Evolutionary conservation across 306 rosid genomes (phyloP), one percentile per base, ranked within the genome.

Genomic region (Trifolium subterraneum): DNA sequence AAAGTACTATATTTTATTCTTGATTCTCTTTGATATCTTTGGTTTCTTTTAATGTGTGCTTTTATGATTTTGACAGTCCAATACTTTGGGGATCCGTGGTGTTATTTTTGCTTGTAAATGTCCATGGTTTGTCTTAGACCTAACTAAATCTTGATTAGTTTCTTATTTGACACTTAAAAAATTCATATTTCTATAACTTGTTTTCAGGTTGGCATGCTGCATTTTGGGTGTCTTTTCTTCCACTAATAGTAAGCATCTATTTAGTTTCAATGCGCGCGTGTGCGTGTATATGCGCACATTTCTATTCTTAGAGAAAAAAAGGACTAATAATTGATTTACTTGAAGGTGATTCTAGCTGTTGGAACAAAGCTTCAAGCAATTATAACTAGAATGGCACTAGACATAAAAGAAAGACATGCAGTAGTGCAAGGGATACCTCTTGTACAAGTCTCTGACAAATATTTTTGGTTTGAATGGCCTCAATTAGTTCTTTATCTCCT

Each of bases 381-480:
- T 75, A 94, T 94, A 87, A 79, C 93, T 2, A 72, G 86, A 61
- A 94, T 94, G 99, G 97, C 97, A 8, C 81, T 94, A 58, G 99
- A 94, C 76, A 91, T 94, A 72, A 75, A 88, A 78, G 93, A 94
- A 81, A 85, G 95, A 45, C 97, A 94, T 73, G 93, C 93, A 2
- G 97, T 94, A 50, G 99, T 94, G 70, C 97, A 94, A 77, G 99
- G 99, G 67, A 94, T 94, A 51, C 99, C 99, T 59, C 90, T 94
- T 6, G 99, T 94, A 65, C 97, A 94, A 87, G 97, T 94, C 74
- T 84, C 99, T 12, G 99, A 94, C 84, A 79, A 79, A 66, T 79
- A 94, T 63, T 94, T 94, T 73, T 94, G 99, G 99, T 88, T 94
- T 66, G 77, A 84, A 64, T 87, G 92, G 99, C 99, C 99, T 25